Evolutionary conservation across 73 alveolate species (phyloP).

Genomic region (Breviolum minutum): DNA sequence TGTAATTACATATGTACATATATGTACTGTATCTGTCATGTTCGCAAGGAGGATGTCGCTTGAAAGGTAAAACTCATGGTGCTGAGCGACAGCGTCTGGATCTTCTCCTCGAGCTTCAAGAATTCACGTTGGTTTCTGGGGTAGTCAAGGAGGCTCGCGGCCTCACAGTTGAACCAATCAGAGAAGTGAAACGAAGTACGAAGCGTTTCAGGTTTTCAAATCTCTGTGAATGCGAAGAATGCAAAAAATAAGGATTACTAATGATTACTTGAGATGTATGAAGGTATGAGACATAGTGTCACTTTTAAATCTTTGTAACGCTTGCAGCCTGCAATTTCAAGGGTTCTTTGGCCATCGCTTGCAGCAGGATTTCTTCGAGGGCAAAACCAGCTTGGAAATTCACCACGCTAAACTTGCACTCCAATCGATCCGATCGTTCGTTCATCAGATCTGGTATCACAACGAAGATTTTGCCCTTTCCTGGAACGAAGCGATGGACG

Average conservation of each 20-base stretch:
- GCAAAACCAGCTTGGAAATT: not conserved
- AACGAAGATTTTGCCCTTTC: slow-evolving; percentile 12
- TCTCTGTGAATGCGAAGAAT: too few species aligned
- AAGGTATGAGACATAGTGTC: too few species aligned
- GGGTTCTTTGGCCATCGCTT: slow-evolving; percentile 1
- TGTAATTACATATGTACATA: too few species aligned
- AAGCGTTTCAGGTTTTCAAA: too few species aligned
- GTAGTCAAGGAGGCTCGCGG: not conserved
- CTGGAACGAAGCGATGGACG: not conserved
- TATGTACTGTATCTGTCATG: too few species aligned
- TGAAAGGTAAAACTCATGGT: too few species aligned
- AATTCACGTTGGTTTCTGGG: slow-evolving; percentile 29
- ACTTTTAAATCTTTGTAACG: too few species aligned
- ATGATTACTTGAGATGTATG: too few species aligned
- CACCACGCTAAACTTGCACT: not conserved
- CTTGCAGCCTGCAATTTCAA: not conserved
- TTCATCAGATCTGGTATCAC: not conserved
- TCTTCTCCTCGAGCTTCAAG: slow-evolving; percentile 15
- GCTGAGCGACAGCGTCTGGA: not conserved
- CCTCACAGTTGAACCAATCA: not conserved
- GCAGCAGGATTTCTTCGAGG: not conserved
- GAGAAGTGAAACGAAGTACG: too few species aligned
- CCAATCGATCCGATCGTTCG: not conserved
- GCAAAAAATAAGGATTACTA: too few species aligned
- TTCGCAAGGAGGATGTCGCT: too few species aligned